Percentiles rank a stretch among this genome's conserved stretches.
Evolutionary conservation across 495 filamentous ascomycete species (phyloP).

Genomic region (Talaromyces stipitatus): DNA sequence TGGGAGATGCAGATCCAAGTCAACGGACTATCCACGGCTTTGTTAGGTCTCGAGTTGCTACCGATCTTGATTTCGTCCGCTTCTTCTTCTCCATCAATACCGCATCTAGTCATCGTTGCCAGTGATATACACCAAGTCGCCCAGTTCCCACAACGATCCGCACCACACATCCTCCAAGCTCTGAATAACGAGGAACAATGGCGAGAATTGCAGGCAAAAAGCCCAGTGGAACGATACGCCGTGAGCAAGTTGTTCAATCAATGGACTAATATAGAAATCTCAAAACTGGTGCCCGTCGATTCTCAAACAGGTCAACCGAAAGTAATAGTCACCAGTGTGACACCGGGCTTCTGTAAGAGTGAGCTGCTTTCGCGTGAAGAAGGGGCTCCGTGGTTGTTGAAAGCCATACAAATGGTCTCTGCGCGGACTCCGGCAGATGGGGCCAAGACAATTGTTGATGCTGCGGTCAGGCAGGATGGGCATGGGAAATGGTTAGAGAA

Average conservation of each 20-base stretch:
- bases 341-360: slow-evolving; percentile 14
- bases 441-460: slow-evolving; percentile 17
- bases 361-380: slow-evolving; percentile 12
- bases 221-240: slow-evolving; percentile 6
- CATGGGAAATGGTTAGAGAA: slow-evolving; percentile 16
- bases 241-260: slow-evolving; percentile 14
- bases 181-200: slow-evolving; percentile 8
- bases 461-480: slow-evolving; percentile 6
- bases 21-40: slow-evolving; percentile 12
- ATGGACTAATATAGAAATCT: slow-evolving; percentile 9
- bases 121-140: slow-evolving; percentile 11
- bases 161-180: slow-evolving; percentile 1
- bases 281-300: slow-evolving; percentile 3
- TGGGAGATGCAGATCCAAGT: slow-evolving; percentile 51
- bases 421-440: slow-evolving; percentile 16
- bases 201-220: slow-evolving; percentile 4
- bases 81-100: background rate
- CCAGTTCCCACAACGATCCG: slow-evolving; percentile 1
- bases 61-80: background rate
- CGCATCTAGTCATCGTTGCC: slow-evolving; percentile 8
- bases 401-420: slow-evolving; percentile 8
- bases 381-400: slow-evolving; percentile 9
- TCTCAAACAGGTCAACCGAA: background rate
- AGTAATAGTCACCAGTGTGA: slow-evolving; percentile 12
- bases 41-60: slow-evolving; percentile 6